Conservation (phyloP, 1,284 basidiomycete genomes). For the Kwoniella shivajii region DNA sequence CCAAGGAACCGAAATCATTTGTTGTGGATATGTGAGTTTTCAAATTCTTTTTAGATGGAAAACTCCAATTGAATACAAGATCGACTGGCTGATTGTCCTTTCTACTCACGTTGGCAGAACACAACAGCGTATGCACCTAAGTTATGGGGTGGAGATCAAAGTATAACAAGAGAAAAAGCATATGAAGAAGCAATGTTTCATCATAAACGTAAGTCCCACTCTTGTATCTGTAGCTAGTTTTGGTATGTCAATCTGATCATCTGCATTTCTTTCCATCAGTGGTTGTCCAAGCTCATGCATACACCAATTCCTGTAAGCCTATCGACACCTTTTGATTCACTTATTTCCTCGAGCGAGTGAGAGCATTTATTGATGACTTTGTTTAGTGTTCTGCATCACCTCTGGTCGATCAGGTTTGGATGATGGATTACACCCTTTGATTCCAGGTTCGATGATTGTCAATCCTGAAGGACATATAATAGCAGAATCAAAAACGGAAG, state of each 20-base stretch:
- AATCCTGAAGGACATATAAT: slow-evolving; percentile 45
- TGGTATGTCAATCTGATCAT: not conserved
- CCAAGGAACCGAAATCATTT: slow-evolving; percentile 44
- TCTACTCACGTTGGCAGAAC: too few species aligned
- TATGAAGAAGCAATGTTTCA: slow-evolving; percentile 46
- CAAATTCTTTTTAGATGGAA: not conserved
- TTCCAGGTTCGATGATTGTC: slow-evolving; percentile 43
- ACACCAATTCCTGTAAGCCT: slow-evolving; percentile 41
- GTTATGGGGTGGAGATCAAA: slow-evolving; percentile 42
- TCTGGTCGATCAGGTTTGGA: slow-evolving; percentile 37
- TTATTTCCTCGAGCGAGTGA: too few species aligned
- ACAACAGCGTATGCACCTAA: slow-evolving; percentile 45
- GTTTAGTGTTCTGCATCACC: slow-evolving; percentile 38
- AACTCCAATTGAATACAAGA: too few species aligned
- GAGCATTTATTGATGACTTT: too few species aligned
- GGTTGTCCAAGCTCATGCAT: slow-evolving; percentile 41
- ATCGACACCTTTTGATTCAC: not conserved
- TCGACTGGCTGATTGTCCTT: too few species aligned
- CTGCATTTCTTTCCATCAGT: slow-evolving; percentile 7
- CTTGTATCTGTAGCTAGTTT: not conserved
- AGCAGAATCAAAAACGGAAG: slow-evolving; percentile 42
- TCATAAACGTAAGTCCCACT: slow-evolving; percentile 31
- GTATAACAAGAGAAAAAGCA: slow-evolving; percentile 34
- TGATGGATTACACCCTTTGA: slow-evolving; percentile 39
- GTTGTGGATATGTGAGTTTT: slow-evolving; percentile 42